Base-by-base conservation (phyloP, 1,284 basidiomycete genomes). In the Coniferiporia weirii region DNA sequence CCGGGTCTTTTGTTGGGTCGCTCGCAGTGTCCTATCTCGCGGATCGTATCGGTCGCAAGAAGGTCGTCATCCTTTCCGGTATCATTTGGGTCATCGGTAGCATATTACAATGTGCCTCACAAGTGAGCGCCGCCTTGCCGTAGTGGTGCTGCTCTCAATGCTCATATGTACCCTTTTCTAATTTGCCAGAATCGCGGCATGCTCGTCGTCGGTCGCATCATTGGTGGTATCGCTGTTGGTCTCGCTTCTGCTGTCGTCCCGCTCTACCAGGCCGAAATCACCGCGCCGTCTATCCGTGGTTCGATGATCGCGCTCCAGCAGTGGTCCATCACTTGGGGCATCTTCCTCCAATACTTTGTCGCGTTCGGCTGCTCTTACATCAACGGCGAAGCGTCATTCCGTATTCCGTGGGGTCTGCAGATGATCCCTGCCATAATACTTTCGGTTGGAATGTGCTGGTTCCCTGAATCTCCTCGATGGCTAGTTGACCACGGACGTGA, bases 391-490 rank as follows among this genome's bases (percentile, higher is more conserved):
- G 85, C 85, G 0, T 87, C 86, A 0, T 91, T 89, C 79, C 84
- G 89, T 34, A 85, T 91, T 64, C 88, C 89, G 13, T 89, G 87
- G 87, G 86, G 83, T 59, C 73, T 91, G 19, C 89, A 91, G 68
- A 79, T 87, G 75, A 87, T 91, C 56, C 88, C 88, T 34, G 89
- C 83, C 10, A 78, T 89, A 59, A 63, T 91, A 9, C 78, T 90
- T 35, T 81, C 80, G 49, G 19, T 80, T n/a, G 86, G 88, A 51
- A 90, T 91, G 87, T 58, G 77, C 20, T 65, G 77, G 60, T 85
- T 88, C 77, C 85, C 85, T 0, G 84, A 87, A 67, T 79, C 78
- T 53, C 51, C 60, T 35, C 50, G 36, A 67, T 89, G 80, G 80
- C 77, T 90, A 46, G 71, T 89, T 58, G 87, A 89, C 66, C 75